Percentiles rank a stretch among this genome's conserved stretches.
phyloP scores from a whole-genome alignment of 768 basidiomycete genomes.

The Amanita muscaria region DNA sequence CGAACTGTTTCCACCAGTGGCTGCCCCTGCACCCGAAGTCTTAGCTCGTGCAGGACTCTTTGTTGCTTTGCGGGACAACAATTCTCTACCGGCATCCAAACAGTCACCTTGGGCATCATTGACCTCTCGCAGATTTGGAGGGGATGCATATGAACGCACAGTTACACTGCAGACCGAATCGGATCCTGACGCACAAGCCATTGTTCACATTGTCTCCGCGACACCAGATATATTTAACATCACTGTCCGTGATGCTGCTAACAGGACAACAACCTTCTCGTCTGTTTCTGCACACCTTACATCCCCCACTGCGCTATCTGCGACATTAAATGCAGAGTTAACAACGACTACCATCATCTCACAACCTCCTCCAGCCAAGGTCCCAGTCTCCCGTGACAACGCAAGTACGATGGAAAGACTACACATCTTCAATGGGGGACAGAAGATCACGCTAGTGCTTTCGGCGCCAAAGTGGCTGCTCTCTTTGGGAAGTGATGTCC shows the following conservation, averaged over 20 bases:
- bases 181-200: conserved; percentile 28
- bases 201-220: conserved; percentile 30
- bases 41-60: conserved; percentile 78
- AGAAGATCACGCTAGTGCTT: conserved; percentile 57
- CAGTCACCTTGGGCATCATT: conserved; percentile 62
- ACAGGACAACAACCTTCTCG: conserved; percentile 28
- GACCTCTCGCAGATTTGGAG: conserved; percentile 69
- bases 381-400: conserved; percentile 42
- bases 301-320: conserved; percentile 43
- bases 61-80: conserved; percentile 55
- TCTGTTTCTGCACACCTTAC: conserved; percentile 50
- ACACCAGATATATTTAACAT: conserved; percentile 45
- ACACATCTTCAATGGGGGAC: conserved; percentile 61
- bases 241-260: conserved; percentile 29
- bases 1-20: conserved; percentile 66
- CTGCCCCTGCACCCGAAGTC: conserved; percentile 49
- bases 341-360: conserved; percentile 64
- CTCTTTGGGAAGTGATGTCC: conserved; percentile 52
- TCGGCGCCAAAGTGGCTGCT: conserved; percentile 65
- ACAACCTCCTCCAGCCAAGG: conserved; percentile 46
- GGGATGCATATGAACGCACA: conserved; percentile 54
- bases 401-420: conserved; percentile 60
- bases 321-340: conserved; percentile 43
- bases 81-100: background rate
- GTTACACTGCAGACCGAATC: conserved; percentile 57